These are phyloP conservation scores for Thalia dealbata DNA, from an alignment of 176 grass and related monocot species.

Conservation along the genomic window DNA sequence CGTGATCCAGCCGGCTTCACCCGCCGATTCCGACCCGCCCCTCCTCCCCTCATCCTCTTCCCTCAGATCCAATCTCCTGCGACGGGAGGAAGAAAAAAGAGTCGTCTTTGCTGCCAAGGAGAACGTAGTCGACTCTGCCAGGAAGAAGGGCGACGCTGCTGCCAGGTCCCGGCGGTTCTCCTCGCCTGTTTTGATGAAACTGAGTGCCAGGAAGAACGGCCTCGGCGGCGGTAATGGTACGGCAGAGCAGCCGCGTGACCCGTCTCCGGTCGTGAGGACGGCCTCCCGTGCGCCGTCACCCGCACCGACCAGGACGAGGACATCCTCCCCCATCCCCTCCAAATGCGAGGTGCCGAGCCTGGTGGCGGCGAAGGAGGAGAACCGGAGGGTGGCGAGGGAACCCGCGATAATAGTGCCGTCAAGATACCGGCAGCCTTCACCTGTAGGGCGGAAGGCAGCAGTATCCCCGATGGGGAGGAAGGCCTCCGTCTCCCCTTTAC, in stretches of 20 bases:
- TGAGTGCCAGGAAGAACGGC: conserved; percentile 15
- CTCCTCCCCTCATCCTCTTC: conserved; percentile 41
- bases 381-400: conserved; percentile 42
- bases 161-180: conserved; percentile 41
- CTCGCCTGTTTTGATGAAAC: conserved; percentile 36
- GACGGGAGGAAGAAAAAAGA: conserved; percentile 4
- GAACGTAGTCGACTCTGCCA: conserved; percentile 8
- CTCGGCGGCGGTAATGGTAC: not conserved
- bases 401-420: conserved; percentile 72
- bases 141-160: not conserved
- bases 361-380: conserved; percentile 62
- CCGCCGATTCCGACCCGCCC: conserved; percentile 43
- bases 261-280: conserved; percentile 25
- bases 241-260: not conserved
- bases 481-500: conserved; percentile 41
- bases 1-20: conserved; percentile 52
- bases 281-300: conserved; percentile 33
- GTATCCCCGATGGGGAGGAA: conserved; percentile 45
- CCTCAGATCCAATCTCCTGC: not conserved
- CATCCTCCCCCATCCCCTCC: conserved; percentile 63
- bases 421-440: conserved; percentile 69
- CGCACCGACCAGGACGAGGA: conserved; percentile 20
- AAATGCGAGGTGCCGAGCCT: conserved; percentile 81
- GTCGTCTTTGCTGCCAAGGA: conserved; percentile 42
- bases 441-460: conserved; percentile 23